These are phyloP conservation scores for Thalia dealbata DNA, from an alignment of 176 grass and related monocot genomes.

Conservation along the genomic window DNA sequence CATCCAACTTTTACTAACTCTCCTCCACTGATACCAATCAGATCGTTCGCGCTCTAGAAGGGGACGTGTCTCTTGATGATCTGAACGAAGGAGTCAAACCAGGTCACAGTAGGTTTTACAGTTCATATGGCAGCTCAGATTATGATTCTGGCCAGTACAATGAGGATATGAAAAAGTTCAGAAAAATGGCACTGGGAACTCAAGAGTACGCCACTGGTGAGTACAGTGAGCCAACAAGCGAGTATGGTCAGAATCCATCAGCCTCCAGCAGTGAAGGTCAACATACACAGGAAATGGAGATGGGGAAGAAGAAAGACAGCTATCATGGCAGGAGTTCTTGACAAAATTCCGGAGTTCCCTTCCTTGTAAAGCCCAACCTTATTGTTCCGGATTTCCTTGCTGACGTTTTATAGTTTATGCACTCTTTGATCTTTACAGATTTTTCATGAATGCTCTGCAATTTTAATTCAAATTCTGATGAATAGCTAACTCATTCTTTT, in stretches of 20 bases:
- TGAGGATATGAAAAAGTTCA: constrained; percentile 17
- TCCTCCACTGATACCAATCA: background rate
- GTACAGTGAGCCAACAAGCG: background rate
- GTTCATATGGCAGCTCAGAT: constrained; percentile 4
- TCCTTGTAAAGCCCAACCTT: background rate
- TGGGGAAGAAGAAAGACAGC: background rate
- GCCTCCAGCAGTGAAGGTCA: background rate
- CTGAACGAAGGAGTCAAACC: background rate
- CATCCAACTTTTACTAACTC: background rate
- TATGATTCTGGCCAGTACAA: constrained; percentile 11
- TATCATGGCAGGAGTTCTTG: background rate
- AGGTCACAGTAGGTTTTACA: constrained; percentile 2
- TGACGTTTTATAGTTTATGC: background rate
- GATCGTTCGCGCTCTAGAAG: constrained; percentile 6
- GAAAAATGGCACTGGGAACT: background rate
- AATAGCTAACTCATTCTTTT: background rate
- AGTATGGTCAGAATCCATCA: background rate
- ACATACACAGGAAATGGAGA: background rate
- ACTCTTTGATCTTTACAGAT: background rate
- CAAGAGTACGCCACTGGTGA: background rate
- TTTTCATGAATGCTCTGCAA: background rate
- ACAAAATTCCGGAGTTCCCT: background rate
- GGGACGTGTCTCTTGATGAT: constrained; percentile 9
- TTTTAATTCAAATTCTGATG: background rate
- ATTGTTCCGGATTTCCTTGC: background rate